Evolutionary conservation across 2,329 filamentous ascomycete genomes (phyloP).

Genomic region (Gnomoniopsis smithogilvyi): DNA sequence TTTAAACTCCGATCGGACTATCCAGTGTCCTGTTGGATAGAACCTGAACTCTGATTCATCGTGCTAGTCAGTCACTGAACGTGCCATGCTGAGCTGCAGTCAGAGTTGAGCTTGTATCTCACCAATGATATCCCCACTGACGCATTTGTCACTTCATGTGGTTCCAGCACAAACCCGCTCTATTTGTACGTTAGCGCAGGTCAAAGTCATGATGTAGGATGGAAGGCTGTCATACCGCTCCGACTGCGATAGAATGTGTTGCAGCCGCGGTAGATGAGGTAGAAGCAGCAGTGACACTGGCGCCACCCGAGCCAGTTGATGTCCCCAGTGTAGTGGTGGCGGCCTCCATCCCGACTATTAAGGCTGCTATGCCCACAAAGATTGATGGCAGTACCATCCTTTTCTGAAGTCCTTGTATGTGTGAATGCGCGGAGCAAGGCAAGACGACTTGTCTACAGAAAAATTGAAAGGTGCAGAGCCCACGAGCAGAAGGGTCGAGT

Average conservation of each 20-base stretch:
- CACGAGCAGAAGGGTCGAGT: neutral
- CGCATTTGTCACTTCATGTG: conserved; percentile 30
- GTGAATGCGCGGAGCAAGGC: neutral
- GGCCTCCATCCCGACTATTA: conserved; percentile 7
- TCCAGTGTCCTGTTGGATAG: conserved; percentile 61
- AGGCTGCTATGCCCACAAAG: conserved; percentile 12
- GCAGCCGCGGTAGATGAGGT: conserved; percentile 16
- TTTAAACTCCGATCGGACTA: conserved; percentile 57
- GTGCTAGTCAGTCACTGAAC: conserved; percentile 16
- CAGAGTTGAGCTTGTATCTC: conserved; percentile 15
- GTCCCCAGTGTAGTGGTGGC: neutral
- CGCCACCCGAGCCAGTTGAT: neutral
- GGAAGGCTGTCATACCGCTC: conserved; percentile 23
- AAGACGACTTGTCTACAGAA: neutral
- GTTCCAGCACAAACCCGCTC: conserved; percentile 33
- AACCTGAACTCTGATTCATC: conserved; percentile 50
- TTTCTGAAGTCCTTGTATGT: neutral
- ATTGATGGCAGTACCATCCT: conserved; percentile 17
- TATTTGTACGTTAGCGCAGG: conserved; percentile 13
- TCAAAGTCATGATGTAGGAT: conserved; percentile 18
- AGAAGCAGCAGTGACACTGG: neutral
- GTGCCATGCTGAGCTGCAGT: neutral
- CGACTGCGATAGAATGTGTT: conserved; percentile 27
- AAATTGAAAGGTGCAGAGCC: neutral
- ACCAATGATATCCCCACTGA: conserved; percentile 48